Evolutionary conservation across 169 alveolate species (phyloP), one percentile per base, ranked within the genome.

Genomic region (Plasmodium sp.): DNA sequence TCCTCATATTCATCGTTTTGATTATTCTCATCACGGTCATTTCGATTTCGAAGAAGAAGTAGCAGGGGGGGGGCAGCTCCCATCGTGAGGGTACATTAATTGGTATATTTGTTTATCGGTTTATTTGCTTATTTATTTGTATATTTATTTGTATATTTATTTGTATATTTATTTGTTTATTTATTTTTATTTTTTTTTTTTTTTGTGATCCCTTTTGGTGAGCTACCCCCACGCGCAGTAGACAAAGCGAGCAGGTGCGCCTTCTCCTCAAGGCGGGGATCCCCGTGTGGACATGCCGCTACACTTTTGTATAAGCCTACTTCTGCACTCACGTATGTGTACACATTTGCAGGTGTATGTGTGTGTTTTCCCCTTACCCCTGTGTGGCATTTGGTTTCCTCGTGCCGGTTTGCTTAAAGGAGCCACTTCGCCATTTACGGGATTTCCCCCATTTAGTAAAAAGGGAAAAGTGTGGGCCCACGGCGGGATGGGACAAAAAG

Each of bases 1-100:
- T 88, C 48, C 39, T 88, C 27, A 81, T 88, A 22, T 79, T 88
- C 43, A 88, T 88, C 54, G 94, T 81, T 18, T 43, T 88, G 48
- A 54, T 81, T 33, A 43, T 88, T 54, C 90, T 88, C 27, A 88
- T 88, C 2, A 18, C 90, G 39, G 72, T 88, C 16, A 79, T 88
- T 56, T 56, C 84, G 54, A 75, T 85, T 74, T 54, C 93, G 54
- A 71, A 41, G 39, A 83, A 83, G 74, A 33, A 84, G 48, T 41
- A 16, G 39, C 22, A 12, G 22, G 18, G 5, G 2, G 43, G 39
- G 5, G 2, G 3, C 5, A 39, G 2, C 6, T 3, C n/a, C n/a
- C n/a, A n/a, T n/a, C n/a, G n/a, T n/a, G n/a, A n/a, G n/a, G n/a
- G n/a, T n/a, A n/a, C n/a, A 39, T 39, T 39, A 5, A 39, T 39